phyloP scores from a whole-genome alignment of 176 grass and related monocot species.

The Aegilops longissima region DNA sequence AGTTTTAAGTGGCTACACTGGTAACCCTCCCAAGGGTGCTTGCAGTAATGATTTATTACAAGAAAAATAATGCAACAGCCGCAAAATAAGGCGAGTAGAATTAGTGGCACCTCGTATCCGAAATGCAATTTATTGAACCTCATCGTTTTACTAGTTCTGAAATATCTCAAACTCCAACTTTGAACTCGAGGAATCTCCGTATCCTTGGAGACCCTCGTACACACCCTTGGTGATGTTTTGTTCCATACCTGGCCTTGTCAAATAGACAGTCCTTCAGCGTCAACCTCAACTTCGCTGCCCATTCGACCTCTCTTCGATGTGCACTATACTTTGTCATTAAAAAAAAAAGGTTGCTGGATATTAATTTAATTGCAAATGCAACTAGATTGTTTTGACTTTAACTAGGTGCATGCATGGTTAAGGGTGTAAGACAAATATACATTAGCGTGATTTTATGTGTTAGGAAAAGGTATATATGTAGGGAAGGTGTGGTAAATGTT shows the following conservation, averaged over 20 bases:
- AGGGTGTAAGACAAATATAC: neutral
- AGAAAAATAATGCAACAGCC: neutral
- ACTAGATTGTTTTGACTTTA: neutral
- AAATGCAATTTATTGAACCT: neutral
- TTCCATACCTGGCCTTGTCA: slow-evolving; percentile 54
- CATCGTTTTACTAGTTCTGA: neutral
- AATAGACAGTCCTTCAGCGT: slow-evolving; percentile 17
- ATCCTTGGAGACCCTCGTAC: neutral
- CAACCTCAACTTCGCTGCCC: slow-evolving; percentile 29
- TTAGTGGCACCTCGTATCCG: neutral
- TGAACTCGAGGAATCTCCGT: neutral
- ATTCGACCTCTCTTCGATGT: slow-evolving; percentile 32
- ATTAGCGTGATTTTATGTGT: neutral
- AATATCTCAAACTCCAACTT: neutral
- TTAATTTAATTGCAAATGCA: neutral
- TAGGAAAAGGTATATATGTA: neutral
- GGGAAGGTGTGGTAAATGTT: neutral
- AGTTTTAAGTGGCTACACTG: too few species aligned
- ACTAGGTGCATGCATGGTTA: neutral
- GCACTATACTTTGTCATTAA: neutral
- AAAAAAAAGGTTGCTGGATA: neutral
- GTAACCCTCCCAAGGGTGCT: too few species aligned
- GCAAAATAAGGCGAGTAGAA: neutral
- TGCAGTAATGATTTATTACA: too few species aligned
- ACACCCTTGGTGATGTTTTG: neutral